Percentiles rank a stretch among this genome's conserved stretches.
These are phyloP conservation scores for Mycocentrospora acerina DNA, from an alignment of 2,329 filamentous ascomycete species.

Conservation along the genomic window DNA sequence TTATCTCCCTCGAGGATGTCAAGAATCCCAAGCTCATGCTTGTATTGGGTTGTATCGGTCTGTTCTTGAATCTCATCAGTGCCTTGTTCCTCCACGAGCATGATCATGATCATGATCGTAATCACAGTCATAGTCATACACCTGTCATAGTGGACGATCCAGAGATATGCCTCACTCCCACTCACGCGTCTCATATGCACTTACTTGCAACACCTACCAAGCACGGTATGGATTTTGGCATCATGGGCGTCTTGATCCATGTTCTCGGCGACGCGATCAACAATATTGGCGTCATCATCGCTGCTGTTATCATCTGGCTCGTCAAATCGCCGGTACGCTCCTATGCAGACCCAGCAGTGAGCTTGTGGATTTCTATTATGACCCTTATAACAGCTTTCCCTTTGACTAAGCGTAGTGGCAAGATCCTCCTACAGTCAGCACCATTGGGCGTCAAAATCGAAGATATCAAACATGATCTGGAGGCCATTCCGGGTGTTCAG, in stretches of 20 bases:
- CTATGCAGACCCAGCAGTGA: slow-evolving; percentile 71
- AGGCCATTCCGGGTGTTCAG: slow-evolving; percentile 66
- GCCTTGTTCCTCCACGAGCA: slow-evolving; percentile 62
- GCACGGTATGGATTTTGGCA: slow-evolving; percentile 60
- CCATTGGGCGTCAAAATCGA: slow-evolving; percentile 61
- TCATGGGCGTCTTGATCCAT: slow-evolving; percentile 70
- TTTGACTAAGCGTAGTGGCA: slow-evolving; percentile 61
- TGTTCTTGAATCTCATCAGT: slow-evolving; percentile 68
- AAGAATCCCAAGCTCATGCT: slow-evolving; percentile 67
- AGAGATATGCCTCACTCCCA: slow-evolving; percentile 2
- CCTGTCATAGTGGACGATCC: slow-evolving; percentile 31
- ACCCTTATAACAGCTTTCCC: slow-evolving; percentile 66
- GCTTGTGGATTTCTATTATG: slow-evolving; percentile 71
- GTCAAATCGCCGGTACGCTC: slow-evolving; percentile 58
- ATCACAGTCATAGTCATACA: slow-evolving; percentile 23
- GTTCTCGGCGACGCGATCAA: slow-evolving; percentile 73
- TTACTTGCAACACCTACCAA: slow-evolving; percentile 21
- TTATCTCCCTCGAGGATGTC: slow-evolving; percentile 59
- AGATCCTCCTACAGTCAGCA: slow-evolving; percentile 68
- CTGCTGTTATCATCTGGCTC: slow-evolving; percentile 70
- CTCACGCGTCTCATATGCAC: slow-evolving; percentile 33
- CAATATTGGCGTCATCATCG: slow-evolving; percentile 73
- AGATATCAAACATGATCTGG: slow-evolving; percentile 69
- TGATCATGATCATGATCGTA: slow-evolving; percentile 47
- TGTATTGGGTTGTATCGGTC: slow-evolving; percentile 67